phyloP scores from a whole-genome alignment of 495 filamentous ascomycete genomes.

The Neohortaea acidophila region DNA sequence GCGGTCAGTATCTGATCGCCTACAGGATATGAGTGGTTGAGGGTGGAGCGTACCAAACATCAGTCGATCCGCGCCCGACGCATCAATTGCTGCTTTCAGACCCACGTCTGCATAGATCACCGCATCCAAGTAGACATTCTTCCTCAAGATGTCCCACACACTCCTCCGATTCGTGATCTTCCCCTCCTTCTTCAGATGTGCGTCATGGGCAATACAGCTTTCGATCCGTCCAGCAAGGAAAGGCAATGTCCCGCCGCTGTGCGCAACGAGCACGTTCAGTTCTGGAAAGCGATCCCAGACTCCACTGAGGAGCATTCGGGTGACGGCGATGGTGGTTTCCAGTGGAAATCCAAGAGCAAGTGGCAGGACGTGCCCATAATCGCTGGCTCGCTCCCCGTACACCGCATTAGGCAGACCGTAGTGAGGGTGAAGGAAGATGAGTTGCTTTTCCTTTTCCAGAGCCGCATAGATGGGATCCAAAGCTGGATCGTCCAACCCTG shows the following conservation, averaged over 20 bases:
- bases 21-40: neutral
- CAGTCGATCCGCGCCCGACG: conserved; percentile 47
- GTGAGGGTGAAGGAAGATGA: conserved; percentile 72
- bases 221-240: conserved; percentile 83
- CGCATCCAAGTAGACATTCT: conserved; percentile 84
- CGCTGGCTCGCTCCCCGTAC: conserved; percentile 51
- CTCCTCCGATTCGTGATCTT: conserved; percentile 36
- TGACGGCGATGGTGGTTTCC: conserved; percentile 84
- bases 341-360: conserved; percentile 80
- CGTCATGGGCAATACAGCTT: conserved; percentile 75
- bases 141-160: conserved; percentile 66
- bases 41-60: conserved; percentile 48
- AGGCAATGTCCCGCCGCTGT: conserved; percentile 76
- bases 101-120: conserved; percentile 67
- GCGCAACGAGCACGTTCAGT: conserved; percentile 67
- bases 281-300: conserved; percentile 65
- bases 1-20: neutral
- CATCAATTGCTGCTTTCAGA: conserved; percentile 54
- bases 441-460: conserved; percentile 39
- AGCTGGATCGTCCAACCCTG: conserved; percentile 62
- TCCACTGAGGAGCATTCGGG: conserved; percentile 68
- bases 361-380: conserved; percentile 81
- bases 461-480: conserved; percentile 57
- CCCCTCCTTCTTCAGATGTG: conserved; percentile 41
- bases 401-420: conserved; percentile 72